Evolutionary conservation across 2,329 filamentous ascomycete genomes (phyloP), one percentile per base, ranked within the genome.

Genomic region (Drechslera avenae): DNA sequence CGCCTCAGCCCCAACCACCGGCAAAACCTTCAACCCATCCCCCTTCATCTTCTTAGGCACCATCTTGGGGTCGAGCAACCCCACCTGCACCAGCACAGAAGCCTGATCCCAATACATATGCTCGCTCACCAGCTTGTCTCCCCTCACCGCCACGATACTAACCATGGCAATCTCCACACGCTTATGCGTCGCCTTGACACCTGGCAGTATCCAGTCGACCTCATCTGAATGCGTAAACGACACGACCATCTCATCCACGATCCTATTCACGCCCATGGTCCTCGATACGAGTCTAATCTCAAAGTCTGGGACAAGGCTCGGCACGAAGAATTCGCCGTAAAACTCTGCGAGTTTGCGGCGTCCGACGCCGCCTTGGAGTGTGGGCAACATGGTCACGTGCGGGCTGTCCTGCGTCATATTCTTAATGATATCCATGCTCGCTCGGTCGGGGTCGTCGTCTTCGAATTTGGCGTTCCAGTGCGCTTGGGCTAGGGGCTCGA

Each of bases 41-140:
- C 64, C 63, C 48, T 71, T 74, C 50, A 76, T 62, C 9, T 58
- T 61, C 40, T 76, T 71, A 0, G 81, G 81, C 1, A 84, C 74
- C 9, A 80, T 61, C 51, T 79, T 81, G 2, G 81, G 79, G 65
- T 85, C 80, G 10, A 85, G 60, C 39, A 84, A 62, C 0, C 82
- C 82, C 3, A 82, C 66, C 60, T 85, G 83, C 14, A 83, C 75
- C 2, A 85, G 68, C 4, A 84, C 82, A 28, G 75, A 80, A 1
- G 83, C 82, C 56, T 85, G 81, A 48, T 85, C 82, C 82, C 82
- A 85, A 59, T 84, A 84, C 50, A 83, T 73, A 53, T 83, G 80
- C 63, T 85, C 82, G 1, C 80, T 79, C 44, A 77, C 79, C 13
- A 85, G 67, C 57, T 79, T 81, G 0, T 78, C 81, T 1, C 77